Conservation (phyloP, 192 early-diverging fungal species). For the Linnemannia schmuckeri region DNA sequence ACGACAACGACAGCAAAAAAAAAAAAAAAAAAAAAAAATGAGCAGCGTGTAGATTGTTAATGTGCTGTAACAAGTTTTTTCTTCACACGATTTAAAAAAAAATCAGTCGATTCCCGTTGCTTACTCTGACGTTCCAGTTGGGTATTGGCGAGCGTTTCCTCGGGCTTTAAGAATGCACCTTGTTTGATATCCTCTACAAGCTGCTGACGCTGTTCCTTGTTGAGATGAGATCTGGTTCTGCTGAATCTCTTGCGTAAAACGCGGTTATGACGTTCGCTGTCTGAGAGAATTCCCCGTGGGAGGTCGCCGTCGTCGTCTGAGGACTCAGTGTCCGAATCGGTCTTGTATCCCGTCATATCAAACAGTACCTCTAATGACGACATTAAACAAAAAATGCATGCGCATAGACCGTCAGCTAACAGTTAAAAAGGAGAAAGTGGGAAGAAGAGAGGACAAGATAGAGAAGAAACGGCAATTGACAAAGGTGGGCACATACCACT, state of each 20-base stretch:
- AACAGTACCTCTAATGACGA: conserved; percentile 45
- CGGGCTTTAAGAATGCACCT: conserved; percentile 33
- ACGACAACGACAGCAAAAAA: not conserved
- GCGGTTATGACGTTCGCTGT: conserved; percentile 47
- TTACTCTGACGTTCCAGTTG: conserved; percentile 42
- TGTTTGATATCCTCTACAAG: conserved; percentile 52
- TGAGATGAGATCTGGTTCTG: conserved; percentile 20
- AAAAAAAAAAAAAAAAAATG: too few relatives aligned
- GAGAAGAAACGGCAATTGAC: not conserved
- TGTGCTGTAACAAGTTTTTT: not conserved
- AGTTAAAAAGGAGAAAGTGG: not conserved
- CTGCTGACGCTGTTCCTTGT: conserved; percentile 42
- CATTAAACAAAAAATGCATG: not conserved
- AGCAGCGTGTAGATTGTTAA: not conserved
- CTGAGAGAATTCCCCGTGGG: conserved; percentile 48
- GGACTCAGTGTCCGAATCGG: conserved; percentile 46
- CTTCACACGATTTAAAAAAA: not conserved
- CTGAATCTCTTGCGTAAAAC: conserved; percentile 36
- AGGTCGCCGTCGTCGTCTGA: conserved; percentile 48
- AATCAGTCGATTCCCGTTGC: not conserved
- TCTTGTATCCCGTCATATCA: conserved; percentile 68
- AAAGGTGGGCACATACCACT: conserved; percentile 33
- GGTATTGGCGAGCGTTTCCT: conserved; percentile 20
- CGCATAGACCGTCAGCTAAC: not conserved
- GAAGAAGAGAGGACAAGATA: not conserved